These are phyloP conservation scores for Leavenworthia alabamica DNA, from an alignment of 345 rosid species.

Conservation along the genomic window DNA sequence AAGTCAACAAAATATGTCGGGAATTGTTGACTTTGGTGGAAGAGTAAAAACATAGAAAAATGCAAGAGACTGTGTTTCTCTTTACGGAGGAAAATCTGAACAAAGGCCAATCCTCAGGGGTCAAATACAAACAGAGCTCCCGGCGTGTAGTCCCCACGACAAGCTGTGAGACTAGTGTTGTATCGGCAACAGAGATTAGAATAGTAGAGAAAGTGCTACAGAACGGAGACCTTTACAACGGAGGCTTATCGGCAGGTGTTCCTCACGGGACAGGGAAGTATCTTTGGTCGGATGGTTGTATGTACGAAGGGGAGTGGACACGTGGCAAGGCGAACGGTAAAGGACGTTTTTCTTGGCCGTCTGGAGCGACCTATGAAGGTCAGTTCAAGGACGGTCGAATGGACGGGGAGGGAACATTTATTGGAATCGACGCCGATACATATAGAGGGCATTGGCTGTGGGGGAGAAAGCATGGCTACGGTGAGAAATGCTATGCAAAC, in stretches of 20 bases:
- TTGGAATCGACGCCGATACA: slow-evolving; percentile 53
- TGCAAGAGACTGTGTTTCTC: slow-evolving; percentile 30
- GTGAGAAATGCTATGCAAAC: slow-evolving; percentile 47
- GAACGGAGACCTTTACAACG: slow-evolving; percentile 61
- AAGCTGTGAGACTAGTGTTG: background rate
- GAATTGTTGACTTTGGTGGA: too few relatives aligned
- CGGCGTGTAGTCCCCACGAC: slow-evolving; percentile 30
- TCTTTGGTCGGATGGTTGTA: slow-evolving; percentile 64
- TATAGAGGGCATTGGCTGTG: slow-evolving; percentile 49
- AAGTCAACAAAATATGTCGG: too few relatives aligned
- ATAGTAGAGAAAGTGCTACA: slow-evolving; percentile 40
- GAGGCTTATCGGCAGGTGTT: slow-evolving; percentile 37
- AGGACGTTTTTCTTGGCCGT: slow-evolving; percentile 70
- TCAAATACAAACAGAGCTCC: slow-evolving; percentile 24
- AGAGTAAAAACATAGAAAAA: too few relatives aligned
- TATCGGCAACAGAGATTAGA: slow-evolving; percentile 18
- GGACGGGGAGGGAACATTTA: slow-evolving; percentile 57
- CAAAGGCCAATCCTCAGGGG: slow-evolving; percentile 19
- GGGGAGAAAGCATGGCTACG: slow-evolving; percentile 58
- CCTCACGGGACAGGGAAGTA: slow-evolving; percentile 67
- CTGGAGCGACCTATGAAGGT: slow-evolving; percentile 68
- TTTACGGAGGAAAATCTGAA: slow-evolving; percentile 28
- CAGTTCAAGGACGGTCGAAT: slow-evolving; percentile 52
- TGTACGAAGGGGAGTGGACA: slow-evolving; percentile 68
- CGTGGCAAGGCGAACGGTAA: slow-evolving; percentile 48